phyloP scores from a whole-genome alignment of 371 early-diverging fungal genomes.

The Mucor circinelloides region DNA sequence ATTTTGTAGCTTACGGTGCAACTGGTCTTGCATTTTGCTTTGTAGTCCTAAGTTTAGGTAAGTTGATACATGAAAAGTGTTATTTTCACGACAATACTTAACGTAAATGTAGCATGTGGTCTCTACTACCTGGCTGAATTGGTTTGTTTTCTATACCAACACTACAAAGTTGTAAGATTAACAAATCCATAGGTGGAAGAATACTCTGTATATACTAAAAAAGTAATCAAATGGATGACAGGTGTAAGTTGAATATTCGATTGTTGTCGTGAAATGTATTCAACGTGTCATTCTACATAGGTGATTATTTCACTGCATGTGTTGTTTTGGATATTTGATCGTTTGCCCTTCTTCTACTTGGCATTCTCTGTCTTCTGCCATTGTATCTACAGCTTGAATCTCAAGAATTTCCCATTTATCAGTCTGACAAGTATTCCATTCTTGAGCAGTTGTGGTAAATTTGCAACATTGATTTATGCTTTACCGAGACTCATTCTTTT shows the following conservation, averaged over 20 bases:
- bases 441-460: slow-evolving; percentile 68
- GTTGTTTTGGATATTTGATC: slow-evolving; percentile 68
- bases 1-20: slow-evolving; percentile 48
- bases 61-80: not conserved
- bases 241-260: slow-evolving; percentile 45
- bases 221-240: slow-evolving; percentile 73
- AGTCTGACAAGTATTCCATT: slow-evolving; percentile 64
- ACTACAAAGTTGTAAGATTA: slow-evolving; percentile 10
- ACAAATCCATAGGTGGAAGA: slow-evolving; percentile 63
- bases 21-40: slow-evolving; percentile 45
- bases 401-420: slow-evolving; percentile 77
- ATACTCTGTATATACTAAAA: slow-evolving; percentile 79
- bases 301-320: slow-evolving; percentile 64
- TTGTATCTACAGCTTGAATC: slow-evolving; percentile 69
- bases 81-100: not conserved
- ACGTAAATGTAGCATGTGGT: slow-evolving; percentile 67
- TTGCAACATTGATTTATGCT: not conserved
- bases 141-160: slow-evolving; percentile 25
- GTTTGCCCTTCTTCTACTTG: slow-evolving; percentile 65
- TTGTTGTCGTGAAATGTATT: not conserved
- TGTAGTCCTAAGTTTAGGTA: slow-evolving; percentile 51
- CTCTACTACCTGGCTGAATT: slow-evolving; percentile 82
- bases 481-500: not conserved
- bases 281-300: slow-evolving; percentile 28
- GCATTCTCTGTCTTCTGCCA: slow-evolving; percentile 72